Conservation (phyloP, 306 rosid species). For the Astragalus glycyphyllos region DNA sequence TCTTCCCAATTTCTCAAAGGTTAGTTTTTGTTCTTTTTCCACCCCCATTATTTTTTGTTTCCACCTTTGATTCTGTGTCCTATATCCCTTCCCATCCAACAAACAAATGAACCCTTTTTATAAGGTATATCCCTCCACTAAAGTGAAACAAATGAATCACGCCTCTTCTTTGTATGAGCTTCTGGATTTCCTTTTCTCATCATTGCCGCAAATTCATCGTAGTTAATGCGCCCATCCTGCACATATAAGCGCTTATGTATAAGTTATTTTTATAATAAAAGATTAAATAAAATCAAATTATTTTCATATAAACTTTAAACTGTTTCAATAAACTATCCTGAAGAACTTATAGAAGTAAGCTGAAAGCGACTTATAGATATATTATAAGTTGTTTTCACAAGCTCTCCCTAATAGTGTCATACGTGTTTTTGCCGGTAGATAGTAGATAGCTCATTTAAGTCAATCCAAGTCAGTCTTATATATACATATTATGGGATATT, state of each 20-base stretch:
- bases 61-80: constrained; percentile 20
- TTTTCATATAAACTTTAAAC: too few relatives aligned
- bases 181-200: constrained; percentile 95
- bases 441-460: too few relatives aligned
- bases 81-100: constrained; percentile 34
- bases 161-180: constrained; percentile 73
- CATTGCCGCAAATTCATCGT: constrained; percentile 91
- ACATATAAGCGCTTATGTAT: not conserved
- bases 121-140: not conserved
- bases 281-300: too few relatives aligned
- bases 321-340: too few relatives aligned
- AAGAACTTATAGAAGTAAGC: too few relatives aligned
- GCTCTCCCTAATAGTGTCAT: too few relatives aligned
- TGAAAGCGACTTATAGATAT: too few relatives aligned
- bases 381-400: too few relatives aligned
- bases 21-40: constrained; percentile 18
- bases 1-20: constrained; percentile 36
- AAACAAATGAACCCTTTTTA: constrained; percentile 10
- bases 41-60: not conserved
- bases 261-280: too few relatives aligned
- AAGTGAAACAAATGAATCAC: constrained; percentile 45
- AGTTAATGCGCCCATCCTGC: constrained; percentile 93
- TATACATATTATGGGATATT: too few relatives aligned
- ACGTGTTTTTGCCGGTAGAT: too few relatives aligned
- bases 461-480: too few relatives aligned